Conservation (phyloP, 2,329 filamentous ascomycete species). For the Knufia fluminis region DNA sequence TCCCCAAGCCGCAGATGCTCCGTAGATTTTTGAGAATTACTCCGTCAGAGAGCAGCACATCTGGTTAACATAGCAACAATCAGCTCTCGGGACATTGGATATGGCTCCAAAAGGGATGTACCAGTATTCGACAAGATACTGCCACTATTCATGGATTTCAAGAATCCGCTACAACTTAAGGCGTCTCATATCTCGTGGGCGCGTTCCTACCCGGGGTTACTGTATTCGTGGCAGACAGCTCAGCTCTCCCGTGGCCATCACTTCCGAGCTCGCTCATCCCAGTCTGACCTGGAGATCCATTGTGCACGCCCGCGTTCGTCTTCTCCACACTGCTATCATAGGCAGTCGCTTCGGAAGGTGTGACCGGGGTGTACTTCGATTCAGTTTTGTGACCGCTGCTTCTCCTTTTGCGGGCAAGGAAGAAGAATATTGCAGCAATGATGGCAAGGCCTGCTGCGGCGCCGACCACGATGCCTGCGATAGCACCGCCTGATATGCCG, state of each 20-base stretch:
- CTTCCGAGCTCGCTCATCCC: background rate
- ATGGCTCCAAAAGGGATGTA: too few species aligned
- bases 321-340: background rate
- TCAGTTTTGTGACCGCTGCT: background rate
- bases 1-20: too few species aligned
- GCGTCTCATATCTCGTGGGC: background rate
- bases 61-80: too few species aligned
- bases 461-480: constrained; percentile 3
- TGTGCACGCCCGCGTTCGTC: background rate
- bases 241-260: background rate
- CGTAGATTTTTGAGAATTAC: too few species aligned
- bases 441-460: background rate
- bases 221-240: background rate
- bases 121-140: too few species aligned
- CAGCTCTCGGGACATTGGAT: too few species aligned
- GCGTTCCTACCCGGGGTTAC: background rate
- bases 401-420: background rate
- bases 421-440: background rate
- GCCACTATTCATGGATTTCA: too few species aligned
- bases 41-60: too few species aligned
- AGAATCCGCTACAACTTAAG: background rate
- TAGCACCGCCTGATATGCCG: constrained; percentile 1
- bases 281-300: background rate
- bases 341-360: background rate
- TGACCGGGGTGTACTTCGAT: background rate